These are phyloP conservation scores for Populus alba DNA, from an alignment of 345 rosid species.

Conservation along the genomic window DNA sequence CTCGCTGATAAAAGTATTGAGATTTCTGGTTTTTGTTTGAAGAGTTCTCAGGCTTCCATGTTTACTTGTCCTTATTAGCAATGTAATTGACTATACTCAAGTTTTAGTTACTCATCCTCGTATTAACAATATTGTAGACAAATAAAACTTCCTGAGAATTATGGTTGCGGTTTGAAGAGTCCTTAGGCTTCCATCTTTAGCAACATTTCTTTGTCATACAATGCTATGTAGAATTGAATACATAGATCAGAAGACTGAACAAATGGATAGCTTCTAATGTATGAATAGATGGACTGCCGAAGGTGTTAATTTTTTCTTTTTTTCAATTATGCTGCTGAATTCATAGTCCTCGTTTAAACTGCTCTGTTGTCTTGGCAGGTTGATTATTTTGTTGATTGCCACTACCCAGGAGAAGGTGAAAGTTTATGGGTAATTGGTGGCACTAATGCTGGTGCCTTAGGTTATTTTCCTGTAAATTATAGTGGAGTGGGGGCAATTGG, in stretches of 20 bases:
- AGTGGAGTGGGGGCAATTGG: slow-evolving; percentile 44
- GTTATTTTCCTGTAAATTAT: slow-evolving; percentile 75
- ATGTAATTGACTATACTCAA: background rate
- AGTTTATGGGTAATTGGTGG: slow-evolving; percentile 90
- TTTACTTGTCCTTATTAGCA: background rate
- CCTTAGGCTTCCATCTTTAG: background rate
- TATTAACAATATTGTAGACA: background rate
- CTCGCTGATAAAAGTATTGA: too few relatives aligned
- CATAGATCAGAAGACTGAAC: background rate
- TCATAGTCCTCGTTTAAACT: background rate
- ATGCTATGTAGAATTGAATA: background rate
- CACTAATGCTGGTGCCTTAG: slow-evolving; percentile 63
- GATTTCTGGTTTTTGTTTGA: too few relatives aligned
- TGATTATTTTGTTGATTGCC: slow-evolving; percentile 91
- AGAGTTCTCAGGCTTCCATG: too few relatives aligned
- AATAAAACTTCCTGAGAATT: background rate
- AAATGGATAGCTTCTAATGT: background rate
- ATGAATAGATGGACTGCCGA: background rate
- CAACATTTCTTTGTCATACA: background rate
- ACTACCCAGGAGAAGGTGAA: slow-evolving; percentile 53
- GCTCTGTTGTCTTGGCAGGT: slow-evolving; percentile 48
- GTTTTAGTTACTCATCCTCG: background rate
- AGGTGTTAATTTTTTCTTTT: too few relatives aligned
- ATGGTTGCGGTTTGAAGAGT: background rate
- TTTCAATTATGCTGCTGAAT: background rate